Base-by-base conservation (phyloP, 306 rosid genomes). In the Sicyos edulis region DNA sequence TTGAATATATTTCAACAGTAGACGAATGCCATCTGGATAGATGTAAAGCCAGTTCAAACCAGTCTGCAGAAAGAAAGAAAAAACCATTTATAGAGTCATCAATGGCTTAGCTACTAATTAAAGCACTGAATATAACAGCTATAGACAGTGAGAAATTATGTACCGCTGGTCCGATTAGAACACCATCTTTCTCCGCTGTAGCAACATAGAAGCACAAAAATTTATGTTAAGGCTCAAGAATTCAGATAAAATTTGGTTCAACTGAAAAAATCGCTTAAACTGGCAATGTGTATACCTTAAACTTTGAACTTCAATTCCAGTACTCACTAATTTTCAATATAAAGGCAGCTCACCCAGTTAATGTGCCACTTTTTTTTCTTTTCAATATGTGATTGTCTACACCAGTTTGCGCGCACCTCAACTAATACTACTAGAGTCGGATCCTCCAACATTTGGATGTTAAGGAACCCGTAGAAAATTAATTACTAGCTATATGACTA, bases 131-230 rank as follows among this genome's bases (percentile, higher is more conserved):
- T 12, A 54, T 16, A 12, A 19, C 32, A 71, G 29, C 34, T 71
- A 24, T 13, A 74, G 10, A 73, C 15, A 56, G 58, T 22, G 61
- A 50, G 60, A 13, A 8, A 37, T 2, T 16, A 60, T 32, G 20
- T 19, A 82, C 86, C 80, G 75, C 76, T 10, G 71, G 73, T 54
- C 86, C 83, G 22, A 82, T 73, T 2, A 75, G 74, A 19, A 76
- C 40, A 8, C 83, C 83, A 17, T 82, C 75, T 73, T 54, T 82
- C 50, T 74, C 64, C 6, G 81, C 86, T 82, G 79, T 24, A 19
- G 9, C 19, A 45, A 50, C 37, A 57, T 45, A 13, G 40, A 20
- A 32, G n/a, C 14, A 73, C n/a, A 21, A 40, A 3, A 59, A 32
- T 2, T 7, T 34, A 34, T 62, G 50, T 7, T 62, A 62, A 16